Evolutionary conservation across 2,329 filamentous ascomycete genomes (phyloP).

Genomic region (Bipolaris bicolor): DNA sequence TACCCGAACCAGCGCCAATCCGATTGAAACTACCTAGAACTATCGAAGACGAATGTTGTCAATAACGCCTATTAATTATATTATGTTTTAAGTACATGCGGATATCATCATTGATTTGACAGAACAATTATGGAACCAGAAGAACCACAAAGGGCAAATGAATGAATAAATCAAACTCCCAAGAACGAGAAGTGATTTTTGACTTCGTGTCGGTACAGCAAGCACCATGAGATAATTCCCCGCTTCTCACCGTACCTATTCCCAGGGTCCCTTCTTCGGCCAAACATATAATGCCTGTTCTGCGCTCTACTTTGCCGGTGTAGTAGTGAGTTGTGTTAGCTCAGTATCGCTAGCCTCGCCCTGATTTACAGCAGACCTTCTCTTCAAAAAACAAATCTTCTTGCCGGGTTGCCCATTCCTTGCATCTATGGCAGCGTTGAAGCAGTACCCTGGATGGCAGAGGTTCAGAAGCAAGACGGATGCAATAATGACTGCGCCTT

Average conservation of each 20-base stretch:
- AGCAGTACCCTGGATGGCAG: conserved; percentile 49
- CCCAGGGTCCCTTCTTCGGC: too few relatives aligned
- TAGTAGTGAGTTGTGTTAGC: not conserved
- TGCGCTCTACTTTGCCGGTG: conserved; percentile 1
- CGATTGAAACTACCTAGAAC: too few relatives aligned
- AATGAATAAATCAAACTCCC: not conserved
- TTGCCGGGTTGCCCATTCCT: conserved; percentile 15
- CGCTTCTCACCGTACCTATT: too few relatives aligned
- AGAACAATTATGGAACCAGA: too few relatives aligned
- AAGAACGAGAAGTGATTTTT: not conserved
- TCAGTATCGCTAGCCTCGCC: conserved; percentile 16
- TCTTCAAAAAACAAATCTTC: not conserved
- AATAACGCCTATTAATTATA: too few relatives aligned
- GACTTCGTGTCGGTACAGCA: not conserved
- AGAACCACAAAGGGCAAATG: too few relatives aligned
- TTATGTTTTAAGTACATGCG: too few relatives aligned
- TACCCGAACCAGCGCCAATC: not conserved
- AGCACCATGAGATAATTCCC: not conserved
- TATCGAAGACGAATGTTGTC: too few relatives aligned
- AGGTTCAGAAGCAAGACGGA: conserved; percentile 44
- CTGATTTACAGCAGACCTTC: not conserved
- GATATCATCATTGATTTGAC: too few relatives aligned
- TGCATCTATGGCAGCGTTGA: conserved; percentile 36
- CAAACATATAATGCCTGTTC: not conserved
- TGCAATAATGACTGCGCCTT: conserved; percentile 43